Evolutionary conservation across 495 filamentous ascomycete genomes (phyloP).

Genomic region (Niebla homalea): DNA sequence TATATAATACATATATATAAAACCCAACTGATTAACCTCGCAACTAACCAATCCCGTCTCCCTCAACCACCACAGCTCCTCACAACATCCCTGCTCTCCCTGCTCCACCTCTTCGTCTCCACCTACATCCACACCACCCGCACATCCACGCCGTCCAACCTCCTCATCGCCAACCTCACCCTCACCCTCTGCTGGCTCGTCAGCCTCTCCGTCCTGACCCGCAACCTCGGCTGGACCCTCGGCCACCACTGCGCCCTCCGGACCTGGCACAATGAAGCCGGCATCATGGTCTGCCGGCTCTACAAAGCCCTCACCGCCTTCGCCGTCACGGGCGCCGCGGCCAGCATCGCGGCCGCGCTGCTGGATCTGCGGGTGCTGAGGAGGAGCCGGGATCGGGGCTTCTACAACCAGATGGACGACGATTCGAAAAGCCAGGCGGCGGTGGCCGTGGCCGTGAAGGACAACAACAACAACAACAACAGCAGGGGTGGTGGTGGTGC

Average conservation of each 20-base stretch:
- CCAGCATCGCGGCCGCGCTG: slow-evolving; percentile 9
- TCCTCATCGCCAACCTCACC: slow-evolving; percentile 37
- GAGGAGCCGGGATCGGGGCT: slow-evolving; percentile 1
- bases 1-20: no score
- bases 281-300: slow-evolving; percentile 45
- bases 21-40: neutral
- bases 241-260: slow-evolving; percentile 39
- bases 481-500: neutral
- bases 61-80: slow-evolving; percentile 31
- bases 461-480: neutral
- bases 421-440: slow-evolving; percentile 5
- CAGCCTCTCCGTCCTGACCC: slow-evolving; percentile 41
- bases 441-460: neutral
- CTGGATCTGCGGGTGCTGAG: slow-evolving; percentile 12
- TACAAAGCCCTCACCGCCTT: slow-evolving; percentile 60
- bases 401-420: slow-evolving; percentile 14
- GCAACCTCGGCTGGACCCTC: slow-evolving; percentile 43
- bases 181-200: slow-evolving; percentile 44
- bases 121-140: slow-evolving; percentile 42
- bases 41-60: neutral
- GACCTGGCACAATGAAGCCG: slow-evolving; percentile 44
- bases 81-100: slow-evolving; percentile 39
- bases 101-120: slow-evolving; percentile 39
- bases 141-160: slow-evolving; percentile 43
- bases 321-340: slow-evolving; percentile 32